Conservation (phyloP, 768 basidiomycete genomes). For the Saitozyma sp. region DNA sequence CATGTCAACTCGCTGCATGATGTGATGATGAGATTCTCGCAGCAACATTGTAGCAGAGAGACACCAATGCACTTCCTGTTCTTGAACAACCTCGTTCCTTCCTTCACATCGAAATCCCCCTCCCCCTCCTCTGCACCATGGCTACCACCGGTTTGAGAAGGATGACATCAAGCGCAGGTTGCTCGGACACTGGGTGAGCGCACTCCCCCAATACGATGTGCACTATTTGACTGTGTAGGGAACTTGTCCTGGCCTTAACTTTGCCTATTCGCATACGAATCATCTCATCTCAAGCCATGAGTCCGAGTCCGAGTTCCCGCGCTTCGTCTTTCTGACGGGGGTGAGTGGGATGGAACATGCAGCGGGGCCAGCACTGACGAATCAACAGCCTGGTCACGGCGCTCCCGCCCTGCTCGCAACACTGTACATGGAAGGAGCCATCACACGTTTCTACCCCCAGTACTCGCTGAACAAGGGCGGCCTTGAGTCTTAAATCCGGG, state of each 20-base stretch:
- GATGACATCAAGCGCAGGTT: constrained; percentile 79
- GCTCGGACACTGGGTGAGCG: constrained; percentile 67
- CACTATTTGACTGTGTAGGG: constrained; percentile 15
- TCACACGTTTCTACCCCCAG: constrained; percentile 56
- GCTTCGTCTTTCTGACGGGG: constrained; percentile 76
- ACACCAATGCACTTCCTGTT: too few species aligned
- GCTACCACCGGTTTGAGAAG: constrained; percentile 53
- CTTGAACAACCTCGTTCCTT: background rate
- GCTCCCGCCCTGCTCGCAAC: constrained; percentile 84
- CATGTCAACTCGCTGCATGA: too few species aligned
- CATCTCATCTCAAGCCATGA: constrained; percentile 54
- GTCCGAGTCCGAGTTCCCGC: constrained; percentile 51
- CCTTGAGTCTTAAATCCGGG: constrained; percentile 64
- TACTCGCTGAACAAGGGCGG: constrained; percentile 52
- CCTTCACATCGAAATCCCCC: background rate
- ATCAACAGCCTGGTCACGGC: constrained; percentile 64
- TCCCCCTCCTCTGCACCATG: constrained; percentile 15
- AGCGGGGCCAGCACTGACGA: background rate
- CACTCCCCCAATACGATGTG: too few species aligned
- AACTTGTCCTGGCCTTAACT: constrained; percentile 69
- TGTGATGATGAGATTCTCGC: too few species aligned
- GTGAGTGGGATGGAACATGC: constrained; percentile 19
- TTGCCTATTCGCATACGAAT: constrained; percentile 71
- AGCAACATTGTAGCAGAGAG: too few species aligned
- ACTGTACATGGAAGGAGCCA: constrained; percentile 76